Percentiles rank a stretch among this genome's conserved stretches.
Evolutionary conservation across 352 stramenopile species (phyloP).

Genomic region (Pythium myriotylum): DNA sequence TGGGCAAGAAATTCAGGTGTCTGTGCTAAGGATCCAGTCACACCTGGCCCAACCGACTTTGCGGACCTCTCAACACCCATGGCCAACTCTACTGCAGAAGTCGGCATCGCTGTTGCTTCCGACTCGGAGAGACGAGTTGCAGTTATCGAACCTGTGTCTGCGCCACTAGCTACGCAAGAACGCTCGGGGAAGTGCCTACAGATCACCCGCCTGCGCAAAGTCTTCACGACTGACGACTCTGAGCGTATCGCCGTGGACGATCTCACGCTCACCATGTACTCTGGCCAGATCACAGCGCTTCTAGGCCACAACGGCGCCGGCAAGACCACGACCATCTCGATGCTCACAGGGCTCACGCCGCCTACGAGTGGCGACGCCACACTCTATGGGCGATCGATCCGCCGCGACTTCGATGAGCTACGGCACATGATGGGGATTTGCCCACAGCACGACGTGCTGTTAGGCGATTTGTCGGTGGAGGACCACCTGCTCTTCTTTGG

Average conservation of each 20-base stretch:
- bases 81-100: too few relatives aligned
- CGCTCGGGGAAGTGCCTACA: conserved; percentile 66
- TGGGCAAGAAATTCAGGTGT: conserved; percentile 48
- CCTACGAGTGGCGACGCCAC: conserved; percentile 59
- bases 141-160: conserved; percentile 49
- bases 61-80: conserved; percentile 40
- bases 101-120: too few relatives aligned
- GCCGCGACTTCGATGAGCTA: conserved; percentile 83
- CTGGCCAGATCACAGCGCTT: conserved; percentile 69
- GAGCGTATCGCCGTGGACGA: conserved; percentile 67
- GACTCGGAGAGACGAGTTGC: too few relatives aligned
- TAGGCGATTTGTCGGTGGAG: conserved; percentile 92
- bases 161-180: conserved; percentile 44
- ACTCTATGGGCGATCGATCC: conserved; percentile 74
- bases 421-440: conserved; percentile 95
- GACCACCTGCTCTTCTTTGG: conserved; percentile 96
- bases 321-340: conserved; percentile 71
- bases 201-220: conserved; percentile 68
- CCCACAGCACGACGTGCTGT: conserved; percentile 97
- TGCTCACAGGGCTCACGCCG: conserved; percentile 84
- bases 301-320: conserved; percentile 79
- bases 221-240: conserved; percentile 85
- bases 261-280: conserved; percentile 65
- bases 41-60: too few relatives aligned
- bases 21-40: too few relatives aligned